phyloP scores from a whole-genome alignment of 2,329 filamentous ascomycete genomes.

The Aspergillus sp. region DNA sequence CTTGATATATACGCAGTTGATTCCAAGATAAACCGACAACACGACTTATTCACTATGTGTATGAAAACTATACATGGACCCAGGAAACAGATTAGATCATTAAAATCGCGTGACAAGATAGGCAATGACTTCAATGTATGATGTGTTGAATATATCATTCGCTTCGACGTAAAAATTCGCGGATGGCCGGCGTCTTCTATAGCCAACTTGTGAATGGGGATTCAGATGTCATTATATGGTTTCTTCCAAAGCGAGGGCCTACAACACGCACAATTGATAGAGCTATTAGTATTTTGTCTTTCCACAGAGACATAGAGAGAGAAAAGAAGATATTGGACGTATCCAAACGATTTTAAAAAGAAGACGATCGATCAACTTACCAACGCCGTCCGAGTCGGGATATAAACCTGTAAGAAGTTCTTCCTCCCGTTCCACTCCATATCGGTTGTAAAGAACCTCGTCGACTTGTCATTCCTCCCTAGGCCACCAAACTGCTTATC shows the following conservation, averaged over 20 bases:
- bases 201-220: no score
- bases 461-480: conserved; percentile 72
- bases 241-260: conserved; percentile 58
- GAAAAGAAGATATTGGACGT: neutral
- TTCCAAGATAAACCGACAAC: no score
- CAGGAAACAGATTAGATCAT: no score
- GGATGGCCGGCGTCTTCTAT: no score
- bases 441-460: conserved; percentile 87
- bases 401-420: conserved; percentile 92
- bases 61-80: no score
- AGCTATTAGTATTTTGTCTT: neutral
- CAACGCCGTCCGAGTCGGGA: conserved; percentile 78
- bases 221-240: conserved; percentile 28
- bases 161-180: neutral
- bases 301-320: neutral
- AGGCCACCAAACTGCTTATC: conserved; percentile 75
- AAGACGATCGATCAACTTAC: conserved; percentile 51
- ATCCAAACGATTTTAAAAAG: neutral
- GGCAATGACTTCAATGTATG: no score
- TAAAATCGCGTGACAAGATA: no score
- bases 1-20: no score
- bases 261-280: neutral
- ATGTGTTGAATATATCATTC: neutral
- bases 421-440: conserved; percentile 85
- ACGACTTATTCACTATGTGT: no score